Percentiles rank a stretch among this genome's conserved stretches.
Evolutionary conservation across 768 basidiomycete genomes (phyloP).

Genomic region (Suillus hirtellus): DNA sequence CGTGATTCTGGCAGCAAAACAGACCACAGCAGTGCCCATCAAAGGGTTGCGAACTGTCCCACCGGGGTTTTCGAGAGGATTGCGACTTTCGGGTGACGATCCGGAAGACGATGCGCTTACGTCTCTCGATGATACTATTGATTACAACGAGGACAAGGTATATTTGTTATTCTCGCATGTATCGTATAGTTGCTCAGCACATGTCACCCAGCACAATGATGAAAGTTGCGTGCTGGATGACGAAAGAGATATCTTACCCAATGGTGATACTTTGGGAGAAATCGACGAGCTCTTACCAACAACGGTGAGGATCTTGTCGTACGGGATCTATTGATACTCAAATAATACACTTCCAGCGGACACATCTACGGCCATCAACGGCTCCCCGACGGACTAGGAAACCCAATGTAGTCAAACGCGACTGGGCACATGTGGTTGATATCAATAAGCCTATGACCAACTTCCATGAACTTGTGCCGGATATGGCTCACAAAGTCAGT

Average conservation of each 20-base stretch:
- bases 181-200: conserved; percentile 27
- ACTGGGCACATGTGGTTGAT: conserved; percentile 98
- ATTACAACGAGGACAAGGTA: conserved; percentile 15
- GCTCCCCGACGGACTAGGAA: conserved; percentile 42
- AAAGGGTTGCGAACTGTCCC: conserved; percentile 63
- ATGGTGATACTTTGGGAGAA: conserved; percentile 39
- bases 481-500: conserved; percentile 89
- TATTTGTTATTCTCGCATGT: conserved; percentile 13
- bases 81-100: conserved; percentile 66
- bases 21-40: conserved; percentile 38
- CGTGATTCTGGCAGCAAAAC: conserved; percentile 35
- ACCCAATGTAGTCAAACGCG: conserved; percentile 68
- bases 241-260: conserved; percentile 22
- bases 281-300: conserved; percentile 82
- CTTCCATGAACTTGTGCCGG: conserved; percentile 90
- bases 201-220: conserved; percentile 22
- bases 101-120: conserved; percentile 45
- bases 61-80: conserved; percentile 81
- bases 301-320: conserved; percentile 35
- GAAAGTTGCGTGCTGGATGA: conserved; percentile 18
- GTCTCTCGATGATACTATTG: conserved; percentile 26
- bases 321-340: neutral
- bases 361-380: conserved; percentile 57
- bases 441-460: conserved; percentile 87
- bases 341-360: conserved; percentile 40